Evolutionary conservation across 768 basidiomycete species (phyloP).

Genomic region (Arthromyces matolae): DNA sequence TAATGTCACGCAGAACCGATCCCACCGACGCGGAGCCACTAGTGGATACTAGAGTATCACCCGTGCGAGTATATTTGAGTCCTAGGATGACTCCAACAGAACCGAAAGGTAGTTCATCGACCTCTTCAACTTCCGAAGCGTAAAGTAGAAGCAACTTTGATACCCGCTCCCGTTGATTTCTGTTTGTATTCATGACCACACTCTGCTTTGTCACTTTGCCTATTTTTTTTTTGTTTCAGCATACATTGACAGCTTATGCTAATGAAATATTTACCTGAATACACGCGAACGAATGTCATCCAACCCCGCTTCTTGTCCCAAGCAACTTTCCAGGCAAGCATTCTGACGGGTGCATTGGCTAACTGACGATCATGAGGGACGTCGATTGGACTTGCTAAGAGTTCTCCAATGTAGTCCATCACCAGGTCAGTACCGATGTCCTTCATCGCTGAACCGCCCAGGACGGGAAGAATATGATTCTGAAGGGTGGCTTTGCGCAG

Average conservation of each 20-base stretch:
- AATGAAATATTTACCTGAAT: slow-evolving; percentile 58
- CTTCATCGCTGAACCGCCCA: slow-evolving; percentile 80
- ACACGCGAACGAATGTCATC: slow-evolving; percentile 91
- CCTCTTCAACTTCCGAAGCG: slow-evolving; percentile 71
- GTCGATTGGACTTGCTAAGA: slow-evolving; percentile 77
- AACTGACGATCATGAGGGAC: slow-evolving; percentile 44
- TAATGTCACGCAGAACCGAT: slow-evolving; percentile 56
- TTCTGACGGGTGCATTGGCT: slow-evolving; percentile 47
- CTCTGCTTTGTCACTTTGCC: slow-evolving; percentile 68
- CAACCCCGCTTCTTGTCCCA: slow-evolving; percentile 83
- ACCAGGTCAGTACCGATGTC: slow-evolving; percentile 78
- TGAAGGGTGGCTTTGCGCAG: slow-evolving; percentile 65
- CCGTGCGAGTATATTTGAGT: slow-evolving; percentile 79
- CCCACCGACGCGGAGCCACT: slow-evolving; percentile 35
- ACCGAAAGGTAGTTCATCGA: slow-evolving; percentile 76
- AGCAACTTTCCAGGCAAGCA: slow-evolving; percentile 84
- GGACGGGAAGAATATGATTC: slow-evolving; percentile 68
- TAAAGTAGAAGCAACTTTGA: slow-evolving; percentile 77
- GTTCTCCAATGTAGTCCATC: slow-evolving; percentile 78
- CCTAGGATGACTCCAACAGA: slow-evolving; percentile 84
- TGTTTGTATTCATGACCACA: slow-evolving; percentile 58
- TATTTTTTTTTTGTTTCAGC: slow-evolving; percentile 25
- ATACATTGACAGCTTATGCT: neutral
- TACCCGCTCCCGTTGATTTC: slow-evolving; percentile 67
- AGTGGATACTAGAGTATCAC: slow-evolving; percentile 73